phyloP scores from a whole-genome alignment of 257 asterid genomes.

The Nicotiana sylvestris region DNA sequence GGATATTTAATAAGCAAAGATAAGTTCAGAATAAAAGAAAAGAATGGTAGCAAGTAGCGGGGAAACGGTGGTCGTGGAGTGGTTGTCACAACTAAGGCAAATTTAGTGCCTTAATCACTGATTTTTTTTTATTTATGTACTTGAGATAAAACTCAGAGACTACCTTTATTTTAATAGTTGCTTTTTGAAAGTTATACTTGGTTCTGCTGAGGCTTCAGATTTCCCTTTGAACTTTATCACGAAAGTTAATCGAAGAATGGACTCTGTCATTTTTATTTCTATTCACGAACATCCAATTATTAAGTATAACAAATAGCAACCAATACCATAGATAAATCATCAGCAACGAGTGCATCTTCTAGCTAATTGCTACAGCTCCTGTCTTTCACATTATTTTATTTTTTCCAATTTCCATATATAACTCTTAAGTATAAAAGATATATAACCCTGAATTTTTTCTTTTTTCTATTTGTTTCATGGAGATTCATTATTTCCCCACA shows the following conservation, averaged over 20 bases:
- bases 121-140: neutral
- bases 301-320: no score
- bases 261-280: neutral
- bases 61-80: conserved; percentile 4
- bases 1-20: neutral
- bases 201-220: neutral
- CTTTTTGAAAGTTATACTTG: neutral
- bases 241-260: neutral
- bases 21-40: neutral
- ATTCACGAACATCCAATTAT: neutral
- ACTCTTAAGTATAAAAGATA: neutral
- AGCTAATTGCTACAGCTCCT: no score
- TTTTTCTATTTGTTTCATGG: neutral
- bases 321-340: neutral
- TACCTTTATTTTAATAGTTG: neutral
- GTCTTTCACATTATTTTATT: no score
- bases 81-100: neutral
- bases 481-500: no score
- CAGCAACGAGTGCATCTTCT: neutral
- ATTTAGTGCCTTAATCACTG: conserved; percentile 3
- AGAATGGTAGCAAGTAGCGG: neutral
- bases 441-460: no score
- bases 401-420: no score
- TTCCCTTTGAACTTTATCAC: neutral
- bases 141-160: neutral